These are phyloP conservation scores for Pseudogymnoascus sp. DNA, from an alignment of 2,329 filamentous ascomycete species.

Conservation along the genomic window DNA sequence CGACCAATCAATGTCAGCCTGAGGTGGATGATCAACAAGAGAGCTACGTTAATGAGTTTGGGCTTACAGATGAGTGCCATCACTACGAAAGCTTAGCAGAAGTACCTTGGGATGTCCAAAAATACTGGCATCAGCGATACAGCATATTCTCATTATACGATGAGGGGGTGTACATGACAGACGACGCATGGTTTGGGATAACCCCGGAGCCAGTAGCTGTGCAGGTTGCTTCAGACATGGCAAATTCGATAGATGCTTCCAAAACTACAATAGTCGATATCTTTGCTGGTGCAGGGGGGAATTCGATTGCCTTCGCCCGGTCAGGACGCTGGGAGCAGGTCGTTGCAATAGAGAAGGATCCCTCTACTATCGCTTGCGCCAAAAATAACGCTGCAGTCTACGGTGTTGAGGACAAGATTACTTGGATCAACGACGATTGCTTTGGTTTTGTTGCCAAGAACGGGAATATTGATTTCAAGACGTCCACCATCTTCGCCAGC, in stretches of 20 bases:
- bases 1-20: slow-evolving; percentile 5
- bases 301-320: slow-evolving; percentile 86
- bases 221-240: slow-evolving; percentile 42
- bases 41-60: not conserved
- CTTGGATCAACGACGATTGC: slow-evolving; percentile 80
- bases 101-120: slow-evolving; percentile 76
- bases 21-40: not conserved
- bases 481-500: slow-evolving; percentile 52
- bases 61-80: slow-evolving; percentile 54
- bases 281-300: slow-evolving; percentile 88
- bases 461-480: slow-evolving; percentile 42
- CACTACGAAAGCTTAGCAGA: slow-evolving; percentile 65
- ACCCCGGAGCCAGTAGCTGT: slow-evolving; percentile 86
- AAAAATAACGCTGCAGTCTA: slow-evolving; percentile 87
- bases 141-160: slow-evolving; percentile 84
- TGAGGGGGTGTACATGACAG: slow-evolving; percentile 80
- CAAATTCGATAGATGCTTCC: slow-evolving; percentile 24
- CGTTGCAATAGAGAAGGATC: slow-evolving; percentile 81
- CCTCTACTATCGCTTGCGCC: slow-evolving; percentile 73
- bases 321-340: slow-evolving; percentile 72
- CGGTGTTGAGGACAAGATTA: slow-evolving; percentile 68
- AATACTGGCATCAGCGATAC: slow-evolving; percentile 90
- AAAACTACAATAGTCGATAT: slow-evolving; percentile 60
- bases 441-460: slow-evolving; percentile 46
- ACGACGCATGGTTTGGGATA: slow-evolving; percentile 93